Evolutionary conservation across 352 stramenopile species (phyloP).

Genomic region (Aphanomyces stellatus): DNA sequence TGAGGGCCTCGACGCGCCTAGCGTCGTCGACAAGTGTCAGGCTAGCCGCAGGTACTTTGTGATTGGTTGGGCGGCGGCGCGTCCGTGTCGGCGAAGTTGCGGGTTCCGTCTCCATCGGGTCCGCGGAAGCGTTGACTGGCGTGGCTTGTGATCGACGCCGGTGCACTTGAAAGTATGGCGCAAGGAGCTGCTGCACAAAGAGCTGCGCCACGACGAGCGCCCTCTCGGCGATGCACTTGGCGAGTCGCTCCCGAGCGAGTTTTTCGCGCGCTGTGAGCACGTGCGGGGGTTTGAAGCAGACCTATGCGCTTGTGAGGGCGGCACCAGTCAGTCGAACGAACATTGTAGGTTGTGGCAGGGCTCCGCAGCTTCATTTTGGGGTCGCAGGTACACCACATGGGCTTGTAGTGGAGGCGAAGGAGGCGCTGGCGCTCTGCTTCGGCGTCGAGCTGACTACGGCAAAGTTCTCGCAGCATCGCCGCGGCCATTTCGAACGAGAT

Average conservation of each 20-base stretch:
- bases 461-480: neutral
- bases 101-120: neutral
- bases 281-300: neutral
- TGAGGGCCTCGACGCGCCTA: neutral
- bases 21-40: neutral
- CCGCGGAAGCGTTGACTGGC: neutral
- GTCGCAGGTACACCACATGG: slow-evolving; percentile 4
- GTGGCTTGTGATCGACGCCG: too few species aligned
- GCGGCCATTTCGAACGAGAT: neutral
- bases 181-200: neutral
- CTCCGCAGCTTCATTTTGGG: neutral
- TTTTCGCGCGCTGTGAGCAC: slow-evolving; percentile 2
- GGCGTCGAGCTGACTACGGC: neutral
- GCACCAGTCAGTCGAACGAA: neutral
- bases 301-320: neutral
- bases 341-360: slow-evolving; percentile 3
- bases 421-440: neutral
- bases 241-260: neutral
- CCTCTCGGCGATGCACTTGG: neutral
- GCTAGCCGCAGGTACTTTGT: too few species aligned
- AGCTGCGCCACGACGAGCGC: neutral
- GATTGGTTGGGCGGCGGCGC: too few species aligned
- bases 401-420: neutral
- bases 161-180: too few species aligned
- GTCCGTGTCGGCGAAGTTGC: neutral